Evolutionary conservation across 2,329 filamentous ascomycete genomes (phyloP).

Genomic region (Lasiodiplodia theobromae): DNA sequence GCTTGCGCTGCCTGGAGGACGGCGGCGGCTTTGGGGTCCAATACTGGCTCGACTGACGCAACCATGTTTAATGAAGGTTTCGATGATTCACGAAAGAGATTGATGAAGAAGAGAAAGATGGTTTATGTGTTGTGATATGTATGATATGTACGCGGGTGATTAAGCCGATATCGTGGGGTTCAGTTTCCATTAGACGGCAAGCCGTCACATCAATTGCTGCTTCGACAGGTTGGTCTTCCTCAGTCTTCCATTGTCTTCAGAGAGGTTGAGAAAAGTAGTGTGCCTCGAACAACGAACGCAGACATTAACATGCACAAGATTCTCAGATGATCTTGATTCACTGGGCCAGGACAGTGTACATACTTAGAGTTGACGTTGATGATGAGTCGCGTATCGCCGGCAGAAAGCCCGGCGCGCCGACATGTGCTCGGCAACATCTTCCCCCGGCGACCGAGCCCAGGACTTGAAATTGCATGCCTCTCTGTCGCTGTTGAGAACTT

Average conservation of each 20-base stretch:
- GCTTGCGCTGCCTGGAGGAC: constrained; percentile 36
- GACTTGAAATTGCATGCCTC: too few species aligned
- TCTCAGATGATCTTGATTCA: not conserved
- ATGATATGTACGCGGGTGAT: not conserved
- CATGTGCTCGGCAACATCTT: not conserved
- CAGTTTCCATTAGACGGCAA: constrained; percentile 19
- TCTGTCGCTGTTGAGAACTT: too few species aligned
- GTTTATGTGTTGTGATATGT: not conserved
- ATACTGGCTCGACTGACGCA: not conserved
- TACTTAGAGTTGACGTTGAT: not conserved
- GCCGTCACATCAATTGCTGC: constrained; percentile 17
- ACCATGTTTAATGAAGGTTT: not conserved
- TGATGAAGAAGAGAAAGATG: not conserved
- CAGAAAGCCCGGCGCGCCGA: not conserved
- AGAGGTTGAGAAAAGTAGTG: too few species aligned
- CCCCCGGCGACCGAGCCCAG: not conserved
- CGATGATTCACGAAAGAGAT: not conserved
- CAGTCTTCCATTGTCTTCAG: not conserved
- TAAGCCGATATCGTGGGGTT: not conserved
- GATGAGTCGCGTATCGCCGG: not conserved
- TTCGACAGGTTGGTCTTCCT: not conserved
- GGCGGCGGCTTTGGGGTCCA: not conserved
- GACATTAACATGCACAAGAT: not conserved
- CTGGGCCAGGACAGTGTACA: not conserved
- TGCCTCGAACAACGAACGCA: not conserved